phyloP scores from a whole-genome alignment of 179 eudicot species.

The Beta macrorhiza region DNA sequence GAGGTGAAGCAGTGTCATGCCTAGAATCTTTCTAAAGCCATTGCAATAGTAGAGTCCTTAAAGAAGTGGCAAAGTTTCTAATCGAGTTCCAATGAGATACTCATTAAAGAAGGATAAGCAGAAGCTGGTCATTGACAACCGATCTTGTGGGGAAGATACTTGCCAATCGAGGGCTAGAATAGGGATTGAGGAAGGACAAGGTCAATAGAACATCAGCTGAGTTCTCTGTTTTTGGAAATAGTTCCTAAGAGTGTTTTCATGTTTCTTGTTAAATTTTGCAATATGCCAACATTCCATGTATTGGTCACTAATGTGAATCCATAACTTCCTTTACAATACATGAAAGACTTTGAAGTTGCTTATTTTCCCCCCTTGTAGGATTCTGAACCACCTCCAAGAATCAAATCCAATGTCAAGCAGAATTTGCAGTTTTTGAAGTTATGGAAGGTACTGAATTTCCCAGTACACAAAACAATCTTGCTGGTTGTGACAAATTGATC shows the following conservation, averaged over 20 bases:
- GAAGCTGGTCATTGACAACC: no score
- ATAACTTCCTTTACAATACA: background rate
- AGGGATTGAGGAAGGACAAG: no score
- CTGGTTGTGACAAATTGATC: background rate
- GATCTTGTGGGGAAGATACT: no score
- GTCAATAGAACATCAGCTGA: background rate
- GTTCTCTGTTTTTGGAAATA: background rate
- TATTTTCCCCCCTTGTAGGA: conserved; percentile 40
- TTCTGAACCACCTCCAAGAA: conserved; percentile 80
- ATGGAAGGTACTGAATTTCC: conserved; percentile 63
- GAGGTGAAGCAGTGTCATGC: no score
- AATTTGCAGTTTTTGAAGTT: conserved; percentile 76
- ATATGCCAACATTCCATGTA: background rate
- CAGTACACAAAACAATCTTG: background rate
- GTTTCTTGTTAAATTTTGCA: background rate
- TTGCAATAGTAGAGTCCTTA: no score
- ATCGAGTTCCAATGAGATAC: no score
- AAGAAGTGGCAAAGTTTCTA: no score
- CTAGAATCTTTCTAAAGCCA: no score
- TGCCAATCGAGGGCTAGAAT: no score
- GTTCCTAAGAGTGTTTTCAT: background rate
- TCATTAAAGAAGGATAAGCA: no score
- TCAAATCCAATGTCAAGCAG: conserved; percentile 90
- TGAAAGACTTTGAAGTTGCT: background rate
- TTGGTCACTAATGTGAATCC: background rate